Percentiles rank a stretch among this genome's conserved stretches.
Conservation (phyloP, 2,329 filamentous ascomycete species). For the Fusarium miscanthi region DNA sequence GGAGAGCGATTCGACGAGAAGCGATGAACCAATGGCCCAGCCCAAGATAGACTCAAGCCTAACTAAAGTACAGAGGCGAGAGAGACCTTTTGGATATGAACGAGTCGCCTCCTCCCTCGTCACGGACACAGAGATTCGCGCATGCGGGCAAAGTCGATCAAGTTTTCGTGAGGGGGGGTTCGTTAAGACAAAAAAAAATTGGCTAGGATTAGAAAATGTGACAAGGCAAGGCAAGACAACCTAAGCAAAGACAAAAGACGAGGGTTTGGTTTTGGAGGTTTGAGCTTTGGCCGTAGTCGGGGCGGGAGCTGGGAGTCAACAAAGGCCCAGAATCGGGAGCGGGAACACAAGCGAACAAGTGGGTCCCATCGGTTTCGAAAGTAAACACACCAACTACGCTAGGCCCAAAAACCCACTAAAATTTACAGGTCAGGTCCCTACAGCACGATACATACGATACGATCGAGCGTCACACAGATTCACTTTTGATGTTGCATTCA, state of each 20-base stretch:
- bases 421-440: constrained; percentile 10
- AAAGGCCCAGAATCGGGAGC: constrained; percentile 26
- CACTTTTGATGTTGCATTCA: constrained; percentile 17
- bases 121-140: constrained; percentile 33
- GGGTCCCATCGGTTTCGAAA: constrained; percentile 38
- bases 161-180: neutral
- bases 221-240: constrained; percentile 11
- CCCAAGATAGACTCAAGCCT: constrained; percentile 3
- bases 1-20: constrained; percentile 32
- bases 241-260: neutral
- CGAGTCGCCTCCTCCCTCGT: constrained; percentile 41
- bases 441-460: neutral
- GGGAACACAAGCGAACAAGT: constrained; percentile 32
- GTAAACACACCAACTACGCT: constrained; percentile 37
- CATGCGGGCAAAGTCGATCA: constrained; percentile 29
- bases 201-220: constrained; percentile 17
- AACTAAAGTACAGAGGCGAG: constrained; percentile 16
- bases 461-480: constrained; percentile 36
- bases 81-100: constrained; percentile 18
- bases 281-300: constrained; percentile 23
- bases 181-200: constrained; percentile 1
- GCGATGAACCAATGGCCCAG: neutral
- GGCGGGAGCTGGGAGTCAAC: constrained; percentile 29
- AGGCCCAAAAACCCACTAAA: neutral
- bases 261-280: constrained; percentile 12